Base-by-base conservation (phyloP, 2,329 filamentous ascomycete genomes). In the Sphaerulina musiva region DNA sequence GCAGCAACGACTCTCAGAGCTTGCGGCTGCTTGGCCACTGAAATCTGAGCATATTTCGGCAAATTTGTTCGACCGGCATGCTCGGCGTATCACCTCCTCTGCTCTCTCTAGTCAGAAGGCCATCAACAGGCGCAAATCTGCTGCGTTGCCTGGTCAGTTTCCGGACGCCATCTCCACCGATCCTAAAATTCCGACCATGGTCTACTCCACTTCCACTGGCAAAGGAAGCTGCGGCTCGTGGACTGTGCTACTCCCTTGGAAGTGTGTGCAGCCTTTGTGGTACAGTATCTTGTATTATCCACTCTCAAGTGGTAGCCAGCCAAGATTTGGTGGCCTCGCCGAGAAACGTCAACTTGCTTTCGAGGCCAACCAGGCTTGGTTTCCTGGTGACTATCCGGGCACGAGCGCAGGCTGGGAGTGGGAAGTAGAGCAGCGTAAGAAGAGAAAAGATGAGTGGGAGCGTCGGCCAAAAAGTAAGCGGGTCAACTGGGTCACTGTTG, bases 161-260 rank as follows among this genome's bases (percentile, higher is more conserved):
- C 80, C 90, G 0, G 72, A 79, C 20, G 68, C 81, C 1, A 76
- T 77, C 7, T 60, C 75, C 1, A 76, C 74, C 7, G 90, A 96
- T 64, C 87, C 88, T 1, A 74, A 79, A 1, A 93, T 97, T 12
- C 93, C 93, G 0, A 72, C 92, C 39, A 75, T 92, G 1, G 72
- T 95, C 5, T 76, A 89, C 4, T 53, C 47, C 29, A 57, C 48
- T 12, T 49, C 54, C 6, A 54, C 31, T n/a, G 73, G 70, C 9
- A 79, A 78, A 45, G 41, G 45, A 41, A 43, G 14, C 1, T 83
- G 86, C 46, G 85, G 86, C 0, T 84, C 78, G 0, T 97, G 90
- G 89, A 93, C 85, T 0, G 69, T 97, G 1, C 76, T 97, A 23
- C 78, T 93, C 2, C 93, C 93, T 0, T 96, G 92, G 89, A 90